A percentile compares a stretch with the other conserved stretches of the same genome.
These are phyloP conservation scores for Nakazawaea pomicola DNA, from an alignment of 805 yeast species.

Conservation along the genomic window DNA sequence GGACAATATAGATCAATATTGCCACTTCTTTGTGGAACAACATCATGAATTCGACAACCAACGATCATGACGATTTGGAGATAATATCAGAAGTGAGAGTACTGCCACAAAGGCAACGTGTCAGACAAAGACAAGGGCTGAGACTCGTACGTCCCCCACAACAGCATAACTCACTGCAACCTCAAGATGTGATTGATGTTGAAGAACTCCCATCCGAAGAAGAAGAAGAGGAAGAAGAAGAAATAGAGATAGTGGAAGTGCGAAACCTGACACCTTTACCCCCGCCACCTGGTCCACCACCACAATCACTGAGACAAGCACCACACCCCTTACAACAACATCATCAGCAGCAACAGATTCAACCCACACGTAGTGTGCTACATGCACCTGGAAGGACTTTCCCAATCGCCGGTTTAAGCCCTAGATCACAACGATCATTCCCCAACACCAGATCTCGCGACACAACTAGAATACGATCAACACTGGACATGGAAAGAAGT, in stretches of 20 bases:
- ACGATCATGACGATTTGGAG: background rate
- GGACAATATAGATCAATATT: too few species aligned
- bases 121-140: too few species aligned
- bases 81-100: background rate
- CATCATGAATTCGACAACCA: background rate
- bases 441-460: constrained; percentile 2
- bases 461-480: constrained; percentile 8
- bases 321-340: background rate
- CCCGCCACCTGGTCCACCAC: constrained; percentile 3
- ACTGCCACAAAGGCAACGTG: background rate
- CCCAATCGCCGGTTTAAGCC: constrained; percentile 1
- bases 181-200: constrained; percentile 3
- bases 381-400: constrained; percentile 11
- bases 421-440: background rate
- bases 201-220: constrained; percentile 9
- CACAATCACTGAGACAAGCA: background rate
- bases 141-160: background rate
- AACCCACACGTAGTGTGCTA: constrained; percentile 1
- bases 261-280: background rate
- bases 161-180: too few species aligned
- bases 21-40: too few species aligned
- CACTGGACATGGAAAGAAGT: constrained; percentile 4
- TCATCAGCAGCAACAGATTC: too few species aligned
- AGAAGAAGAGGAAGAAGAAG: constrained; percentile 13
- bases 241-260: constrained; percentile 12